Percentiles rank a stretch among this genome's conserved stretches.
These are phyloP conservation scores for Mortierella sp. DNA, from an alignment of 371 early-diverging fungal genomes.

Conservation along the genomic window DNA sequence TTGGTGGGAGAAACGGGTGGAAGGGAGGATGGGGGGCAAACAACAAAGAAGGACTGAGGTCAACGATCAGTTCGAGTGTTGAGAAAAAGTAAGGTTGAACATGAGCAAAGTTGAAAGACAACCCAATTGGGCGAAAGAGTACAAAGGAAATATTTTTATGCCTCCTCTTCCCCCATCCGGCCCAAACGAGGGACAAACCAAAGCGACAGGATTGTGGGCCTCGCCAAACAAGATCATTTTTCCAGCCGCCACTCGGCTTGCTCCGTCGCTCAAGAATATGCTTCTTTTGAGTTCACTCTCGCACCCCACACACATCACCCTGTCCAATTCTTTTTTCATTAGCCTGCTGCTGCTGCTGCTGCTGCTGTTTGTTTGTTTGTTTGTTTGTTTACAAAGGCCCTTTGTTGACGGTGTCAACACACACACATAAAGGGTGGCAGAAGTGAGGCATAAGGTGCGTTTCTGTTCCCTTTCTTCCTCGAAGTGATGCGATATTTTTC, in stretches of 20 bases:
- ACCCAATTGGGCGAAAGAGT: not conserved
- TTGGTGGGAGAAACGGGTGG: not conserved
- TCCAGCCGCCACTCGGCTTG: conserved; percentile 13
- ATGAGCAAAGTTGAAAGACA: not conserved
- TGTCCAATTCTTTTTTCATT: not conserved
- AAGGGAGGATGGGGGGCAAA: not conserved
- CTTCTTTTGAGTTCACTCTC: not conserved
- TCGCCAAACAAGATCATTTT: not conserved
- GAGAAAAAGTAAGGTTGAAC: not conserved
- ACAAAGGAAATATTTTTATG: not conserved
- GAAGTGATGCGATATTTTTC: not conserved
- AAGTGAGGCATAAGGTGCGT: not conserved
- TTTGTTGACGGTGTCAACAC: not conserved
- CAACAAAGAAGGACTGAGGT: not conserved
- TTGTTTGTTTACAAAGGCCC: not conserved
- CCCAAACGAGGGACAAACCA: not conserved
- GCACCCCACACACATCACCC: not conserved
- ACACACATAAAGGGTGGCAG: not conserved
- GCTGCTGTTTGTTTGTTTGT: not conserved
- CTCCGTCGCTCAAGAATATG: not conserved
- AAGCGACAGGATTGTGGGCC: conserved; percentile 8
- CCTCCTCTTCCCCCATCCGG: not conserved
- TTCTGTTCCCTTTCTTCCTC: not conserved
- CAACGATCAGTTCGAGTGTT: not conserved
- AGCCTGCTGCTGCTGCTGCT: not conserved